A percentile compares a stretch with the other conserved stretches of the same genome.
Evolutionary conservation across 2,329 filamentous ascomycete species (phyloP).

Genomic region (Falciphora oryzae): DNA sequence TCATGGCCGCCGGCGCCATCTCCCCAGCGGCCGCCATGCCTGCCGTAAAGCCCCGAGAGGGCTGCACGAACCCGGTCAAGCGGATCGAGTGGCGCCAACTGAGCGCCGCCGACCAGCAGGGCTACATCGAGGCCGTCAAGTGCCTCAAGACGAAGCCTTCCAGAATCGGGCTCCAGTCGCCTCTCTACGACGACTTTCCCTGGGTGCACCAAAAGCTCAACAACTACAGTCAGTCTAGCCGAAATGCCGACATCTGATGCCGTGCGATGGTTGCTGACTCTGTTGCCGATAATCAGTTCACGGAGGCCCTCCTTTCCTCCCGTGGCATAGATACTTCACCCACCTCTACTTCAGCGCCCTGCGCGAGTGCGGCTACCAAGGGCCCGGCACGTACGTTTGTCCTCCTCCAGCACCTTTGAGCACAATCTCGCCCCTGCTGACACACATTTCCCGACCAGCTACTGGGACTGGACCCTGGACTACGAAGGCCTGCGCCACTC

Average conservation of each 20-base stretch:
- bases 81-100: constrained; percentile 11
- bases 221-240: not conserved
- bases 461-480: constrained; percentile 41
- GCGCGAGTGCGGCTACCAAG: constrained; percentile 28
- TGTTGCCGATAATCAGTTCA: constrained; percentile 41
- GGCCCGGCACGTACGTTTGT: constrained; percentile 20
- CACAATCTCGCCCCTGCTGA: no score
- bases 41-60: not conserved
- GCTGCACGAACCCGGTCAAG: constrained; percentile 7
- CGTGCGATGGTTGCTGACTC: constrained; percentile 43
- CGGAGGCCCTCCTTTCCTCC: constrained; percentile 18
- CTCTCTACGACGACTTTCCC: no score
- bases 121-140: not conserved
- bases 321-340: constrained; percentile 22
- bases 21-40: no score
- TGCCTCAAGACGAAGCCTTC: constrained; percentile 2
- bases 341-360: constrained; percentile 31
- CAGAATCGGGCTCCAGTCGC: not conserved
- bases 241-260: not conserved
- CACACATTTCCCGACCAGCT: constrained; percentile 22
- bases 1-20: no score
- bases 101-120: not conserved
- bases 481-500: constrained; percentile 31
- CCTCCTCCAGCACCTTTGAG: no score
- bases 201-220: no score